Percentiles rank a stretch among this genome's conserved stretches.
Conservation (phyloP, 1,139 yeast species). For the Zygosaccharomyces sapae region DNA sequence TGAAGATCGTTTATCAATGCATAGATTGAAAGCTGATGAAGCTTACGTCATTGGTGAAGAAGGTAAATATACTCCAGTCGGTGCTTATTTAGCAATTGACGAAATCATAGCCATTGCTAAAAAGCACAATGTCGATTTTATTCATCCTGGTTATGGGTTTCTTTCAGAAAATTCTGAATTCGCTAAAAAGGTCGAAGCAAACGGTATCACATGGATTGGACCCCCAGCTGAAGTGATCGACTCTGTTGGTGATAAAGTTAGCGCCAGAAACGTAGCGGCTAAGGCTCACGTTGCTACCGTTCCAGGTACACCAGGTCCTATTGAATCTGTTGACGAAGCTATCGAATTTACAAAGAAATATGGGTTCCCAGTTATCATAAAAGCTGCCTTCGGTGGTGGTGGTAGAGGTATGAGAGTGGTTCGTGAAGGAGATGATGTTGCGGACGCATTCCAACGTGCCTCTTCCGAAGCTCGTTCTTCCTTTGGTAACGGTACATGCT, state of each 20-base stretch:
- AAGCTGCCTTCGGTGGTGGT: conserved; percentile 99
- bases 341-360: conserved; percentile 67
- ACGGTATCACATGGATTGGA: conserved; percentile 95
- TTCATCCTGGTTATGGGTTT: conserved; percentile 98
- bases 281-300: conserved; percentile 85
- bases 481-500: conserved; percentile 97
- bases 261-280: conserved; percentile 84
- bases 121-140: conserved; percentile 85
- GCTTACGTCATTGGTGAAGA: conserved; percentile 86
- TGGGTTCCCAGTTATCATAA: conserved; percentile 95
- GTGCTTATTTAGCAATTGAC: conserved; percentile 92
- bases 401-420: conserved; percentile 99
- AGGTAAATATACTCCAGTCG: conserved; percentile 92
- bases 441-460: conserved; percentile 90
- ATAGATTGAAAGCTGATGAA: conserved; percentile 87
- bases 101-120: conserved; percentile 90
- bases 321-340: conserved; percentile 76
- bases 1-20: conserved; percentile 94
- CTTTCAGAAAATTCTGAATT: conserved; percentile 91
- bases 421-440: conserved; percentile 89
- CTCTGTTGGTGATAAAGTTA: conserved; percentile 96
- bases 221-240: conserved; percentile 90
- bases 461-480: conserved; percentile 91
- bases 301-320: conserved; percentile 98
- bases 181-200: conserved; percentile 85